Evolutionary conservation across 306 rosid genomes (phyloP).

Genomic region (Cyclanthera cordifolia): DNA sequence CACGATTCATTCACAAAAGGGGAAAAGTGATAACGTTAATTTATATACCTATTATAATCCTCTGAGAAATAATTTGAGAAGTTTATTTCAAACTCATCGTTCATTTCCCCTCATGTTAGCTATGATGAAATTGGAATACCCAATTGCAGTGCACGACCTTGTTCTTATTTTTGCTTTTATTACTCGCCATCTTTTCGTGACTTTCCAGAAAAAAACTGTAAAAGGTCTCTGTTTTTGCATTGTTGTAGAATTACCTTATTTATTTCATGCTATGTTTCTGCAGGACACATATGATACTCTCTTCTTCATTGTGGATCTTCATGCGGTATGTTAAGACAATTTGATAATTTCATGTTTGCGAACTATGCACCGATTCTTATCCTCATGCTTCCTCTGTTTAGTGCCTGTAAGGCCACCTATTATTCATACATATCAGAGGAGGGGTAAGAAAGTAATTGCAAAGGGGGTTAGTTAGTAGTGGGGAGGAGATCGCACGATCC

Average conservation of each 20-base stretch:
- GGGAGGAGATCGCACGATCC: too few relatives aligned
- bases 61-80: not conserved
- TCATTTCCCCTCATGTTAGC: not conserved
- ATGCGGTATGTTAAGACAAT: slow-evolving; percentile 51
- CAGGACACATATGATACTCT: slow-evolving; percentile 76
- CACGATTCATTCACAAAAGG: not conserved
- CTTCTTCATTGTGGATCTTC: slow-evolving; percentile 89
- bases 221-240: not conserved
- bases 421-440: too few relatives aligned
- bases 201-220: not conserved
- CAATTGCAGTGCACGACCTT: not conserved
- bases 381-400: not conserved
- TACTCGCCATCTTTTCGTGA: not conserved
- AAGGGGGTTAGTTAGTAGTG: too few relatives aligned
- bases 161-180: not conserved
- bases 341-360: slow-evolving; percentile 1
- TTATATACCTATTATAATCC: not conserved
- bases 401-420: too few relatives aligned
- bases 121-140: not conserved
- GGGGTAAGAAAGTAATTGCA: too few relatives aligned
- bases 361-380: not conserved
- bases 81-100: not conserved
- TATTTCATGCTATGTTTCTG: slow-evolving; percentile 23
- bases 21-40: not conserved
- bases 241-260: not conserved